Conservation (phyloP, 257 asterid species). For the Solanum verrucosum region DNA sequence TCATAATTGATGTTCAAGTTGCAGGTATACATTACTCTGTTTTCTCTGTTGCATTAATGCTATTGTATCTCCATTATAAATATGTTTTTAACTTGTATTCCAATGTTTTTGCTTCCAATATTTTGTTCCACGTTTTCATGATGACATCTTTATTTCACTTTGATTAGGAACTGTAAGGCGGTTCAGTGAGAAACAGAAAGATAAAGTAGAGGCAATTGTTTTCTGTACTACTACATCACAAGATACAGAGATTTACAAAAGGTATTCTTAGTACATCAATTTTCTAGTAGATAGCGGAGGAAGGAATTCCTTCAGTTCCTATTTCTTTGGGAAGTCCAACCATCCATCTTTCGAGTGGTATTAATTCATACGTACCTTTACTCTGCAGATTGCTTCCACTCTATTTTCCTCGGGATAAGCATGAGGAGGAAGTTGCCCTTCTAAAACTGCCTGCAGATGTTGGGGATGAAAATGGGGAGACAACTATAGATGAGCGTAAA, state of each 20-base stretch:
- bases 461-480: conserved; percentile 98
- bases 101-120: neutral
- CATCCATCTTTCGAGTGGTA: neutral
- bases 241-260: conserved; percentile 93
- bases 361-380: neutral
- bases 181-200: conserved; percentile 89
- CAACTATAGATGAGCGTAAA: conserved; percentile 83
- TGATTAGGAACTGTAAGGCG: conserved; percentile 84
- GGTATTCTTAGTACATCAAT: conserved; percentile 29
- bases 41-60: neutral
- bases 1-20: neutral
- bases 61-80: neutral
- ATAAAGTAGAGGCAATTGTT: conserved; percentile 65
- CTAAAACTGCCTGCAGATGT: conserved; percentile 94
- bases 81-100: neutral
- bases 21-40: neutral
- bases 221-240: conserved; percentile 72
- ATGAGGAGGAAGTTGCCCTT: conserved; percentile 74
- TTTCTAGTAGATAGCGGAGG: neutral
- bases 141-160: neutral
- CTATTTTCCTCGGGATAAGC: conserved; percentile 88
- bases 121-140: neutral
- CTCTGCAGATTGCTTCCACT: conserved; percentile 79
- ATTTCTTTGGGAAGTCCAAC: neutral
- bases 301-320: neutral